Conservation (phyloP, 148 eudicot genomes). For the Spergularia bocconei region DNA sequence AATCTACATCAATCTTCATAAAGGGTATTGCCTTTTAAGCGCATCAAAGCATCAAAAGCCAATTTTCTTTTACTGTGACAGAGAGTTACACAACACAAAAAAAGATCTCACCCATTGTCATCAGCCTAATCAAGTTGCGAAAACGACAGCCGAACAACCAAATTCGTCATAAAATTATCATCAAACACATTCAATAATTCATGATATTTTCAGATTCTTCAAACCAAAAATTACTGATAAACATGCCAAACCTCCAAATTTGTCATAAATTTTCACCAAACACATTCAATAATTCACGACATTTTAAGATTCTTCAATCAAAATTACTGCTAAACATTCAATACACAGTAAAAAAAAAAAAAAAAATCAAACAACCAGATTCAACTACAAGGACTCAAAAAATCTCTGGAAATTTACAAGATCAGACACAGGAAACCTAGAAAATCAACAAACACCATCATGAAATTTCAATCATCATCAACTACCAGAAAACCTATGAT, state of each 20-base stretch:
- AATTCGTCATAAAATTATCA: neutral
- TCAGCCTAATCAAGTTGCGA: neutral
- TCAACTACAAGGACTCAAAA: too few relatives aligned
- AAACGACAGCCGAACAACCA: neutral
- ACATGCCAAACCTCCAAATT: neutral
- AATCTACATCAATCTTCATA: constrained; percentile 9
- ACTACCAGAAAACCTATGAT: neutral
- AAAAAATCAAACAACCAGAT: too few relatives aligned
- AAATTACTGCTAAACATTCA: neutral
- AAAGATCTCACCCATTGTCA: neutral
- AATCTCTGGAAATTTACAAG: too few relatives aligned
- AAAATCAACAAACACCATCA: neutral
- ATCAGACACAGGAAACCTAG: neutral
- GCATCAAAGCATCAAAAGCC: neutral
- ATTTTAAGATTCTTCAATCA: neutral
- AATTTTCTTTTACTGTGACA: neutral
- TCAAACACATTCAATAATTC: too few relatives aligned
- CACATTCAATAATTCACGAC: too few relatives aligned
- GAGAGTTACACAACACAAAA: constrained; percentile 3
- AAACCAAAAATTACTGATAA: neutral
- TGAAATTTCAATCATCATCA: too few relatives aligned
- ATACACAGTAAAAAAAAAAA: neutral
- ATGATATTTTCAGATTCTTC: neutral
- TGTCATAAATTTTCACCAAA: neutral
- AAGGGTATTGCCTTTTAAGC: constrained; percentile 22